A percentile compares a stretch with the other conserved stretches of the same genome.
These are phyloP conservation scores for Skeletonema menzelii DNA, from an alignment of 108 stramenopile genomes.

Conservation along the genomic window DNA sequence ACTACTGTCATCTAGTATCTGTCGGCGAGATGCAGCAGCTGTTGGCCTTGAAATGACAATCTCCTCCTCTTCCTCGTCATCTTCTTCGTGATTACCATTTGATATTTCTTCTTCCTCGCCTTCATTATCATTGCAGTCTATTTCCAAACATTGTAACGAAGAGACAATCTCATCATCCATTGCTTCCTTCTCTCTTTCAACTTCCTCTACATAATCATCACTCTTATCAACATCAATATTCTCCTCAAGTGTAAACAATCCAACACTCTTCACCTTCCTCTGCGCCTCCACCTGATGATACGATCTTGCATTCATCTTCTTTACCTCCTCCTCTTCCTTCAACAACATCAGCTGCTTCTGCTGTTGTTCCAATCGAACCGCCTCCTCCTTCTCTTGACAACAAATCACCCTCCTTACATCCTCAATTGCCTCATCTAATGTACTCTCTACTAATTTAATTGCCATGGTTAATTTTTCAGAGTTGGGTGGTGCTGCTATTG, in stretches of 20 bases:
- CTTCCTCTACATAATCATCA: background rate
- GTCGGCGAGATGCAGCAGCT: background rate
- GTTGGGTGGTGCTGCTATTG: constrained; percentile 17
- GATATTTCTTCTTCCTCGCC: background rate
- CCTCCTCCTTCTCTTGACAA: background rate
- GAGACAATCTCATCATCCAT: background rate
- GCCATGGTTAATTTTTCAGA: constrained; percentile 16
- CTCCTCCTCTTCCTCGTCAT: constrained; percentile 3
- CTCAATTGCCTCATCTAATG: constrained; percentile 2
- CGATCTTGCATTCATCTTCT: background rate
- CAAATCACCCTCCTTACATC: background rate
- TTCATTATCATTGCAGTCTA: background rate
- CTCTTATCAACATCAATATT: background rate
- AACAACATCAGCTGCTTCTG: background rate
- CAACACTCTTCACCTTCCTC: background rate
- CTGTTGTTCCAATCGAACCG: background rate
- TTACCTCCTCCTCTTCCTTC: background rate
- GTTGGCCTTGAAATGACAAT: background rate
- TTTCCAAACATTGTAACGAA: background rate
- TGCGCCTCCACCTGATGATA: too few relatives aligned
- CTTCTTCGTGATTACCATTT: background rate
- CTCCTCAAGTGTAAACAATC: background rate
- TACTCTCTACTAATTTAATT: constrained; percentile 1
- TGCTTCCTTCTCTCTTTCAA: background rate
- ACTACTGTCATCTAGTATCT: constrained; percentile 6